Percentiles rank a stretch among this genome's conserved stretches.
Evolutionary conservation across 345 rosid species (phyloP).

Genomic region (Moricandia arvensis): DNA sequence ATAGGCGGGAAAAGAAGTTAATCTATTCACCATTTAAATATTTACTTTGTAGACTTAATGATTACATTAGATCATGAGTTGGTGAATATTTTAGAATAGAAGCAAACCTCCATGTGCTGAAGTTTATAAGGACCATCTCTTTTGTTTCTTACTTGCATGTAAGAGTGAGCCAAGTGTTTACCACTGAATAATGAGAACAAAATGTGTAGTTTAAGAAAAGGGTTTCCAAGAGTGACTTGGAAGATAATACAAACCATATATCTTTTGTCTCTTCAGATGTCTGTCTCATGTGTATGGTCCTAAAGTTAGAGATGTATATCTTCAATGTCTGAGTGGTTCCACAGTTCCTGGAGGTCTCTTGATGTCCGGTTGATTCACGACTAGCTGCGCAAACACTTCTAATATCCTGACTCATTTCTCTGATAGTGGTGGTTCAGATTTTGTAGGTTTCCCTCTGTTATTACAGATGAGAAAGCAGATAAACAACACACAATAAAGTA

Average conservation of each 20-base stretch:
- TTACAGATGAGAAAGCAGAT: too few species aligned
- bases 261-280: conserved; percentile 11
- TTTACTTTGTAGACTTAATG: background rate
- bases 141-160: background rate
- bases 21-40: background rate
- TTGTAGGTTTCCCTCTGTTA: conserved; percentile 60
- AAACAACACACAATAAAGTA: too few species aligned
- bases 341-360: conserved; percentile 36
- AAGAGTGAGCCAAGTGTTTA: background rate
- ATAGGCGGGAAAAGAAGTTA: conserved; percentile 31
- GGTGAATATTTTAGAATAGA: background rate
- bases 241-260: conserved; percentile 31
- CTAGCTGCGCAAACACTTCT: conserved; percentile 97
- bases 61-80: background rate
- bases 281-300: conserved; percentile 38
- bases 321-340: conserved; percentile 65
- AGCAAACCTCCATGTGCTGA: background rate
- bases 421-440: conserved; percentile 81
- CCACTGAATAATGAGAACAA: background rate
- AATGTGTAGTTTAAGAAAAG: conserved; percentile 31
- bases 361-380: conserved; percentile 55
- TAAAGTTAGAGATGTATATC: conserved; percentile 52
- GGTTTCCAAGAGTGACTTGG: conserved; percentile 23
- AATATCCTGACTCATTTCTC: conserved; percentile 92
- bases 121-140: background rate